A percentile compares a stretch with the other conserved stretches of the same genome.
phyloP scores from a whole-genome alignment of 2,329 filamentous ascomycete species.

The Daldinia sp. region DNA sequence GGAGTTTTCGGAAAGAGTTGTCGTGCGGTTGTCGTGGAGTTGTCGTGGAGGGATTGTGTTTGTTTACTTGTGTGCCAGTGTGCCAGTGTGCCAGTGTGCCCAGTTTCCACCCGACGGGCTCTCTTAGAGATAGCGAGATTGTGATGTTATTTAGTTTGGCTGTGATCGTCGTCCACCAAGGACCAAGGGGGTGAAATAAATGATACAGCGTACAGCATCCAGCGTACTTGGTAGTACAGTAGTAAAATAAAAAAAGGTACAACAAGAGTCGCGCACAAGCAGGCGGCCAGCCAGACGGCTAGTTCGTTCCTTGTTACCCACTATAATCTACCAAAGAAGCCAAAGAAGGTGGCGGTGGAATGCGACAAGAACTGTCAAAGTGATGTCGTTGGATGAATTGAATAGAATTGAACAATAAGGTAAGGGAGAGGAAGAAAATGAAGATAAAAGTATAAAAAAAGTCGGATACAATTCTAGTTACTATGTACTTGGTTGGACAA shows the following conservation, averaged over 20 bases:
- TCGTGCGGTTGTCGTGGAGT: conserved; percentile 1
- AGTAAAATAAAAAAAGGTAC: no score
- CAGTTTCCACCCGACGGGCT: conserved; percentile 18
- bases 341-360: conserved; percentile 24
- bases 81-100: conserved; percentile 27
- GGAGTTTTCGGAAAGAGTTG: conserved; percentile 8
- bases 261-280: conserved; percentile 4
- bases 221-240: neutral
- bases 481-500: conserved; percentile 10
- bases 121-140: conserved; percentile 35
- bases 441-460: no score
- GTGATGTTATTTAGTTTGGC: conserved; percentile 32
- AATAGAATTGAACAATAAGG: conserved; percentile 1
- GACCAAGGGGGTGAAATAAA: conserved; percentile 14
- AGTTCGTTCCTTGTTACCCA: conserved; percentile 26
- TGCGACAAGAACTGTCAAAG: conserved; percentile 11
- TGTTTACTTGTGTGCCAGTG: conserved; percentile 31
- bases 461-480: neutral
- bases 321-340: conserved; percentile 24
- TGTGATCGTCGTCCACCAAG: conserved; percentile 35
- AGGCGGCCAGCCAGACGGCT: conserved; percentile 5
- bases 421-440: neutral
- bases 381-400: conserved; percentile 1
- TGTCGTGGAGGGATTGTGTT: conserved; percentile 6
- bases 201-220: conserved; percentile 29